These are phyloP conservation scores for Bimuria novae-zelandiae DNA, from an alignment of 2,329 filamentous ascomycete genomes.

Conservation along the genomic window DNA sequence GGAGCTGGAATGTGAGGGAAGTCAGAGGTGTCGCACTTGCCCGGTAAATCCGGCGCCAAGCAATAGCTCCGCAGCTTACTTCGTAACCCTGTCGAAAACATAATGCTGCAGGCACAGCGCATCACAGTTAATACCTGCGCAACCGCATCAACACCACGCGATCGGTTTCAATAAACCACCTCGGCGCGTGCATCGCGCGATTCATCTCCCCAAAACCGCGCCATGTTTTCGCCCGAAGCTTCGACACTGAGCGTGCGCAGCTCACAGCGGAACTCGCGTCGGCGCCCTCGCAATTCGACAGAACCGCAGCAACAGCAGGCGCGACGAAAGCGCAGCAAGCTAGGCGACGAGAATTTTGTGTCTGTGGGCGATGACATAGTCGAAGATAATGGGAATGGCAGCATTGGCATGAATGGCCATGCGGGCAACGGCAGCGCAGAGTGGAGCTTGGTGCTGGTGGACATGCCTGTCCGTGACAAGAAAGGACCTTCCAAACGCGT, in stretches of 20 bases:
- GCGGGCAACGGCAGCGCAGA: slow-evolving; percentile 32
- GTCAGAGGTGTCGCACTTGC: neutral
- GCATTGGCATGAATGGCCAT: slow-evolving; percentile 38
- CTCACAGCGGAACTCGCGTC: slow-evolving; percentile 51
- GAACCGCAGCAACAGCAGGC: slow-evolving; percentile 48
- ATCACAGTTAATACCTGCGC: neutral
- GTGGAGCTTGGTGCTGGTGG: slow-evolving; percentile 37
- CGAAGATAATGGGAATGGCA: slow-evolving; percentile 39
- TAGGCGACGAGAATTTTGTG: slow-evolving; percentile 49
- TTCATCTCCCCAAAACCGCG: slow-evolving; percentile 13
- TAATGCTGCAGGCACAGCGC: slow-evolving; percentile 1
- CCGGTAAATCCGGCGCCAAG: slow-evolving; percentile 17
- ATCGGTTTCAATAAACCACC: slow-evolving; percentile 23
- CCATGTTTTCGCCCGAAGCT: slow-evolving; percentile 48
- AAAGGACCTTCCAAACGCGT: slow-evolving; percentile 54
- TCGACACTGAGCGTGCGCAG: slow-evolving; percentile 43
- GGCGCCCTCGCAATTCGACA: slow-evolving; percentile 52
- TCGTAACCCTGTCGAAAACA: slow-evolving; percentile 8
- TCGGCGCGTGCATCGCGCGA: slow-evolving; percentile 39
- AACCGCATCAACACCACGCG: slow-evolving; percentile 9
- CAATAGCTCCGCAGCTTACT: slow-evolving; percentile 9
- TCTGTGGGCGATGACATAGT: slow-evolving; percentile 26
- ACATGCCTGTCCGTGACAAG: slow-evolving; percentile 49
- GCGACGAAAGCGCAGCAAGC: slow-evolving; percentile 54
- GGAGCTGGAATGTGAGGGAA: neutral